phyloP scores from a whole-genome alignment of 2,329 filamentous ascomycete genomes.

The Colletotrichum costaricense region DNA sequence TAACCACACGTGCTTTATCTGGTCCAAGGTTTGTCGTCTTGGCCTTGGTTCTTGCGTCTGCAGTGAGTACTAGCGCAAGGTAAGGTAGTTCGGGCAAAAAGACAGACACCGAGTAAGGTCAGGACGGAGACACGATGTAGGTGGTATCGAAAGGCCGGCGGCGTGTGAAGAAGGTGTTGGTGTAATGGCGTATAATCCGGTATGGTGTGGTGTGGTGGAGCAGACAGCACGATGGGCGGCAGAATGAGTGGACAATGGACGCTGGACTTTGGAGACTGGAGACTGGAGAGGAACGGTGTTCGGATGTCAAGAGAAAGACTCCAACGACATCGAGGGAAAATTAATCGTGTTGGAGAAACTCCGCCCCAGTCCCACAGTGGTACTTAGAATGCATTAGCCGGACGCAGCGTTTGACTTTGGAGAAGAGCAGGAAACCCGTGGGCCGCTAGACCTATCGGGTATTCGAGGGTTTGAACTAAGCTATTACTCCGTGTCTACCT shows the following conservation, averaged over 20 bases:
- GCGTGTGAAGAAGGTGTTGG: background rate
- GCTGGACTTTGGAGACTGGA: too few species aligned
- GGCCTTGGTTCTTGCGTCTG: background rate
- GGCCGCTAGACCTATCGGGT: conserved; percentile 13
- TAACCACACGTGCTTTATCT: conserved; percentile 10
- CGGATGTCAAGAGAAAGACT: background rate
- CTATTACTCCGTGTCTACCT: background rate
- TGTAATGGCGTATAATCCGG: background rate
- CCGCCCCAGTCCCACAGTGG: background rate
- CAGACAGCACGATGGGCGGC: background rate
- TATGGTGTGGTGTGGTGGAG: background rate
- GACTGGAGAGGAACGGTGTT: background rate
- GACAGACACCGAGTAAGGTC: background rate
- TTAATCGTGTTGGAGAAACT: conserved; percentile 6
- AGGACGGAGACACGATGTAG: background rate
- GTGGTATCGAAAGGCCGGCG: background rate
- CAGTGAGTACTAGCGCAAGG: background rate
- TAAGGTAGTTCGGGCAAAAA: background rate
- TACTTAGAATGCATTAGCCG: background rate
- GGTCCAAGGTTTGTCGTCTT: background rate
- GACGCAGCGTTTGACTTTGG: conserved; percentile 2
- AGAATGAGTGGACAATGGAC: background rate
- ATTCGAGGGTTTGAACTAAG: background rate
- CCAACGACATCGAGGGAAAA: background rate
- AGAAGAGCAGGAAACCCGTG: conserved; percentile 3